phyloP scores from a whole-genome alignment of 352 stramenopile species.

The Globisporangium lucens region DNA sequence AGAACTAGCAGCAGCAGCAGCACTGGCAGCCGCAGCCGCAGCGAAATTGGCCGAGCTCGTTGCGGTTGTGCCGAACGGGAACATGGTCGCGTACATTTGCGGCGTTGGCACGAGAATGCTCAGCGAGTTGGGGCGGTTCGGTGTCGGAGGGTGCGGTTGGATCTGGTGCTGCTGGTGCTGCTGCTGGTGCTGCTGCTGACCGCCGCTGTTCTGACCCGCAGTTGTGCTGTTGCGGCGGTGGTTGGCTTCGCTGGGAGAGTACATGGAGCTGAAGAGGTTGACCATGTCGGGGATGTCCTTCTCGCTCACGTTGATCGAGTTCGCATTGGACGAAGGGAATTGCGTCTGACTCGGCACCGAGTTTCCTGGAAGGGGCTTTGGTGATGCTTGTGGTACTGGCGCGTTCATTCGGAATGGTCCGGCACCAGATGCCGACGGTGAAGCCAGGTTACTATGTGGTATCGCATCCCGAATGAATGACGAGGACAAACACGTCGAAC shows the following conservation, averaged over 20 bases:
- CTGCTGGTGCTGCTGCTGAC: not conserved
- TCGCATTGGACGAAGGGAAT: constrained; percentile 1
- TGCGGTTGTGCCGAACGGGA: constrained; percentile 16
- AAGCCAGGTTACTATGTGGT: not conserved
- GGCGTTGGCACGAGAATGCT: constrained; percentile 38
- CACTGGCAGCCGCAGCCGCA: not conserved
- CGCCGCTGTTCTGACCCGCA: not conserved
- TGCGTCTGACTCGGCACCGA: not conserved
- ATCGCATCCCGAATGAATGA: constrained; percentile 17
- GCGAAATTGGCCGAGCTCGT: constrained; percentile 5
- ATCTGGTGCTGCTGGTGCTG: not conserved
- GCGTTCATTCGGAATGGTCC: not conserved
- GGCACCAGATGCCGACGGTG: not conserved
- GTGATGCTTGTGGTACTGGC: not conserved
- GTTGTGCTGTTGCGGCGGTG: constrained; percentile 7
- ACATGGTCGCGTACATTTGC: constrained; percentile 28
- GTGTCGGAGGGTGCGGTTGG: constrained; percentile 12
- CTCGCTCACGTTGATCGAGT: constrained; percentile 24
- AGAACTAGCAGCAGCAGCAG: not conserved
- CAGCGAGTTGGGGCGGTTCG: constrained; percentile 9
- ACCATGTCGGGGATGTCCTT: constrained; percentile 62
- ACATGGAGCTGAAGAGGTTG: constrained; percentile 67
- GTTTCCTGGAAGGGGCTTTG: not conserved
- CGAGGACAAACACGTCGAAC: constrained; percentile 26
- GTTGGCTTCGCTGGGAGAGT: constrained; percentile 29